Evolutionary conservation across 257 asterid genomes (phyloP).

Genomic region (Henckelia pumila): DNA sequence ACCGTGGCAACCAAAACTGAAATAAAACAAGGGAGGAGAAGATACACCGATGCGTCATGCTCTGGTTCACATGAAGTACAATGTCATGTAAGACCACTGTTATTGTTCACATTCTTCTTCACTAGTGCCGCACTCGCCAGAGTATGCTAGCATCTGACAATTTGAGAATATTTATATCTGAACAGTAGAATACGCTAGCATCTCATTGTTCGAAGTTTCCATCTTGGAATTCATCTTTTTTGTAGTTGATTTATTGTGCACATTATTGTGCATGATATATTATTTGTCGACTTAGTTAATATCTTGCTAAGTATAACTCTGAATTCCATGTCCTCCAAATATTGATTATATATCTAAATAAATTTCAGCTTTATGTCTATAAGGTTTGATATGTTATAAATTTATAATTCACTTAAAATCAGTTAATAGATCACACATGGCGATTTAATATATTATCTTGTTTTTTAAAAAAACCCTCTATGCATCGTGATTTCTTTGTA

Average conservation of each 20-base stretch:
- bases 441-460: background rate
- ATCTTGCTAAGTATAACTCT: no score
- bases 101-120: slow-evolving; percentile 16
- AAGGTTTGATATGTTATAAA: no score
- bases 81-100: slow-evolving; percentile 59
- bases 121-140: slow-evolving; percentile 20
- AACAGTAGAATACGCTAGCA: background rate
- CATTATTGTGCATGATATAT: no score
- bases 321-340: background rate
- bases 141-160: background rate
- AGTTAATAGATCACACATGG: background rate
- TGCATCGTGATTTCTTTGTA: background rate
- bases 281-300: no score
- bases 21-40: slow-evolving; percentile 42
- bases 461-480: background rate
- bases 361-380: no score
- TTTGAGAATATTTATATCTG: no score
- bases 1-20: slow-evolving; percentile 31
- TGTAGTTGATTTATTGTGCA: background rate
- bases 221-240: background rate
- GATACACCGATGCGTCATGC: slow-evolving; percentile 39
- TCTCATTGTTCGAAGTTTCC: no score
- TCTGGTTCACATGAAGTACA: slow-evolving; percentile 48
- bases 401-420: background rate
- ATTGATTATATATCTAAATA: no score